Evolutionary conservation across 441 rosid species (phyloP), one percentile per base, ranked within the genome.

Genomic region (Gossypium schwendimanii): DNA sequence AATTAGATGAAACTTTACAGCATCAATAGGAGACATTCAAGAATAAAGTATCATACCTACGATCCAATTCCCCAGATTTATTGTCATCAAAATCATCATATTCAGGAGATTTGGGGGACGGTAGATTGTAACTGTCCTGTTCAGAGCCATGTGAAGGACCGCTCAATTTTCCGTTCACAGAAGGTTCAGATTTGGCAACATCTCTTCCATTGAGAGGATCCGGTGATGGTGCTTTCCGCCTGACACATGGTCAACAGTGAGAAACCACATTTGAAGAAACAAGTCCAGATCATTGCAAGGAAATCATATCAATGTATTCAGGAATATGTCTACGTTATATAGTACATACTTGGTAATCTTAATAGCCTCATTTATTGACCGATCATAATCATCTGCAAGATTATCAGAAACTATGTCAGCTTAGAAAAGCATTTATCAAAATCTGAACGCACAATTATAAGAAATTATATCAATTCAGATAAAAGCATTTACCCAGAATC

Each of bases 371-470:
- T 85, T 96, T 83, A 96, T 96, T 26, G 99, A 93, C 72, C 88
- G 88, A 77, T 96, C 99, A 81, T 90, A 96, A 84, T 93, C 99
- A 89, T 96, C 99, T 96, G 97, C 92, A 84, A 78, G 73, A 85
- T 55, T 21, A 78, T 23, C 80, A 52, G 49, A 70, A 36, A 72
- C 36, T 21, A 28, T 9, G 39, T 75, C 50, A 47, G 62, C 26
- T 44, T 17, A 2, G 6, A 15, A n/a, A 39, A 58, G 15, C 23
- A 57, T 58, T 44, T 44, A 71, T 10, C 4, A 49, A 23, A 67
- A 67, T 49, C 59, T n/a, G 4, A 49, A 28, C 4, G 97, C 92
- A 84, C 76, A 74, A 85, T 57, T 21, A 78, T 33, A 81, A 52
- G 57, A 70, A 28, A 72, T 39, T 12, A 18, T 7, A 45, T 75